Base-by-base conservation (phyloP, 1,284 basidiomycete genomes). In the Sporisorium sorghi region DNA sequence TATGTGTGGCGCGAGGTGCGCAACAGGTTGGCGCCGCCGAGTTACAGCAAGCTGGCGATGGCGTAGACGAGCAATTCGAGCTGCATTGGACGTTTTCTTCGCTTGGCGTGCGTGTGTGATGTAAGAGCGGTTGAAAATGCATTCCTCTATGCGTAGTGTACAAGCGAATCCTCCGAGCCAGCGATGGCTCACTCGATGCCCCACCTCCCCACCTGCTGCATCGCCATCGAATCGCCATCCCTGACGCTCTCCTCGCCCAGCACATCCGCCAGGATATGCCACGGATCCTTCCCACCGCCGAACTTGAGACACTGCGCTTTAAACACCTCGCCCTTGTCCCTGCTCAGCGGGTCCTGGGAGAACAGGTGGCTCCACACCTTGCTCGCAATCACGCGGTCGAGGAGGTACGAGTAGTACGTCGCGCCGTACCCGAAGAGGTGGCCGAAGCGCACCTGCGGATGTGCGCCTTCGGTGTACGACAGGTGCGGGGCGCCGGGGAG, bases 361-460 rank as follows among this genome's bases (percentile, higher is more conserved):
- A 99, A 98, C 0, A 97, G 86, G 19, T 90, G 88, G 12, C 87
- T 85, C 92, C 93, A 99, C 1, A 98, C 90, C 39, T 92, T 89
- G 12, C 92, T 92, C 0, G 97, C 96, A 66, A 99, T 97, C 3
- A 94, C 94, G 5, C 95, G 89, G 79, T 98, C 97, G 76, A 99
- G 94, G 8, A 98, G 87, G 85, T 99, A 99, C 15, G 93, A 94
- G 83, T 99, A 99, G 85, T 99, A 99, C 1, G 93, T 97, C 10
- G 95, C 93, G 8, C 96, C 95, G 80, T 99, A 99, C 1, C 95
- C 94, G 79, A 93, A 96, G 7, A 99, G 86, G 83, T 99, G 96
- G 0, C 93, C 93, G 78, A 99, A 99, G 77, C 95, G 92, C 0
- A 93, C 94, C 82, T 99, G 96, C 88, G 94, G 73, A n/a, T 53